These are phyloP conservation scores for Verticillium dahliae DNA, from an alignment of 2,329 filamentous ascomycete genomes.

Conservation along the genomic window DNA sequence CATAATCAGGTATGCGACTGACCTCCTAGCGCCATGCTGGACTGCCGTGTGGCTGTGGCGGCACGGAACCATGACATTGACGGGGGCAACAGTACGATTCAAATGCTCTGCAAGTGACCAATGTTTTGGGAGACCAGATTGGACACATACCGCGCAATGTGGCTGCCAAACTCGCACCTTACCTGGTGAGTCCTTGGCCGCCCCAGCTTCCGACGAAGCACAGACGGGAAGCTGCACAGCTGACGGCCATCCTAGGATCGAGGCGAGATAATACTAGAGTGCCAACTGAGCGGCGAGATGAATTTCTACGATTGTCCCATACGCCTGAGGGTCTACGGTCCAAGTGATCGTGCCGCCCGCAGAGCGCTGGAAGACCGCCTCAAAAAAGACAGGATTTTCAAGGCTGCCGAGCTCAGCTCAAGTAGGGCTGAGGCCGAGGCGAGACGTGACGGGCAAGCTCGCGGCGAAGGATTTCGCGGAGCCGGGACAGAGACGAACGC, in stretches of 20 bases:
- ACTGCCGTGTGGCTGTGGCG: no score
- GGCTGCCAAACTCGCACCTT: slow-evolving; percentile 66
- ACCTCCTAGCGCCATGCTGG: background rate
- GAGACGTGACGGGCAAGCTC: slow-evolving; percentile 30
- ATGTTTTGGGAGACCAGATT: slow-evolving; percentile 68
- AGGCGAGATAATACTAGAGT: slow-evolving; percentile 59
- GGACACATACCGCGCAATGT: slow-evolving; percentile 67
- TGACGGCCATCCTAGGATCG: slow-evolving; percentile 37
- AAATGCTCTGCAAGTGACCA: slow-evolving; percentile 75
- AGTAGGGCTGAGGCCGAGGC: slow-evolving; percentile 47
- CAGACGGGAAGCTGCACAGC: background rate
- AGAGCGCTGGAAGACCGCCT: slow-evolving; percentile 53
- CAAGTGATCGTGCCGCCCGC: slow-evolving; percentile 46
- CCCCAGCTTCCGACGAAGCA: background rate
- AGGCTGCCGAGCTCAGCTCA: slow-evolving; percentile 47
- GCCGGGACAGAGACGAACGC: slow-evolving; percentile 42
- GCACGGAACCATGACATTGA: background rate
- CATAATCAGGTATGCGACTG: slow-evolving; percentile 41
- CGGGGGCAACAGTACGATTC: slow-evolving; percentile 47
- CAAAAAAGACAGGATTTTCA: slow-evolving; percentile 58
- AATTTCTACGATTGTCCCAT: slow-evolving; percentile 67
- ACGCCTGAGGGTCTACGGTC: slow-evolving; percentile 62
- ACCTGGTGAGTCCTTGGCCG: slow-evolving; percentile 47
- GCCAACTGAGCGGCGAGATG: slow-evolving; percentile 60
- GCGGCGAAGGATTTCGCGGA: background rate